phyloP scores from a whole-genome alignment of 176 grass and related monocot genomes.

The Oryza nivara region DNA sequence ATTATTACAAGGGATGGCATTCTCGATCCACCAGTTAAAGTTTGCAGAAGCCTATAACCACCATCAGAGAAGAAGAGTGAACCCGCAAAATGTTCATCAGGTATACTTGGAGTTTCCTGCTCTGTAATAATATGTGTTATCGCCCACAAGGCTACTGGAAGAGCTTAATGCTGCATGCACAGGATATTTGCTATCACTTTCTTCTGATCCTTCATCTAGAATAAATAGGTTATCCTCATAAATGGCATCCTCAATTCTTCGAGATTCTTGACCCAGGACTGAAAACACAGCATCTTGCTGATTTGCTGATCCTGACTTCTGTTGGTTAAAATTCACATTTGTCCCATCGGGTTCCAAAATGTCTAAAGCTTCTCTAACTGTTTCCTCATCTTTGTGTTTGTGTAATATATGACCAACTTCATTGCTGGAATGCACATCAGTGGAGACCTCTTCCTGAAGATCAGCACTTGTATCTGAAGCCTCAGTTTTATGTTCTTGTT shows the following conservation, averaged over 20 bases:
- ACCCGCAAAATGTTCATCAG: conserved; percentile 53
- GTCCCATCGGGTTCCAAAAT: conserved; percentile 30
- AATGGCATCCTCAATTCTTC: conserved; percentile 36
- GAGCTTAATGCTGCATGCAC: conserved; percentile 38
- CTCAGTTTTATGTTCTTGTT: conserved; percentile 39
- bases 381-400: conserved; percentile 33
- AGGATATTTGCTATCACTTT: conserved; percentile 42
- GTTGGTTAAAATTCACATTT: conserved; percentile 39
- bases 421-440: conserved; percentile 42
- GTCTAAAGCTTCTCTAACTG: conserved; percentile 37
- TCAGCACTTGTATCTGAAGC: conserved; percentile 37
- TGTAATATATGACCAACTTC: conserved; percentile 34
- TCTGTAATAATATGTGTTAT: conserved; percentile 24
- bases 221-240: conserved; percentile 43
- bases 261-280: conserved; percentile 30
- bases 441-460: conserved; percentile 29
- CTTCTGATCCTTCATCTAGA: conserved; percentile 40
- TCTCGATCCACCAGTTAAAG: conserved; percentile 75
- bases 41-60: conserved; percentile 67
- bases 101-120: conserved; percentile 36
- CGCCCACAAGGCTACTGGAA: conserved; percentile 31
- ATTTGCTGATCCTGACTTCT: conserved; percentile 30
- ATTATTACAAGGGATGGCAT: conserved; percentile 87
- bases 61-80: conserved; percentile 87
- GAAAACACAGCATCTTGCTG: conserved; percentile 26